phyloP scores from a whole-genome alignment of 306 rosid species.

The Quercus rubra region DNA sequence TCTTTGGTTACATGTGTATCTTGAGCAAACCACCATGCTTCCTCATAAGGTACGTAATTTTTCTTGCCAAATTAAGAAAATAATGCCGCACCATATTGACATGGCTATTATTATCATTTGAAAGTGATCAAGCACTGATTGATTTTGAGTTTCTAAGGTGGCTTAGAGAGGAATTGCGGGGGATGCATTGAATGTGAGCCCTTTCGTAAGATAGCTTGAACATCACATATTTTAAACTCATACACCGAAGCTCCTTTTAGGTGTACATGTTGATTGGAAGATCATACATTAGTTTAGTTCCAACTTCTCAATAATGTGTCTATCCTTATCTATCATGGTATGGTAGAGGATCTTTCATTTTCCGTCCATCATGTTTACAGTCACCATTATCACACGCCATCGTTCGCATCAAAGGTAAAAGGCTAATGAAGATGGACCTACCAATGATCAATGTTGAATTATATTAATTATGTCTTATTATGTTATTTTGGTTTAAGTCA shows the following conservation, averaged over 20 bases:
- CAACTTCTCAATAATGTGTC: neutral
- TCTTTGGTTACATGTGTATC: neutral
- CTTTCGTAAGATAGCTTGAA: neutral
- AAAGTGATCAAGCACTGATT: conserved; percentile 11
- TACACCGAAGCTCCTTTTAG: neutral
- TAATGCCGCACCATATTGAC: neutral
- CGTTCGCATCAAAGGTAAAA: neutral
- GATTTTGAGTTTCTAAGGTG: conserved; percentile 11
- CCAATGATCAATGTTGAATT: too few relatives aligned
- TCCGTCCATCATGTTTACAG: neutral
- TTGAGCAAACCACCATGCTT: neutral
- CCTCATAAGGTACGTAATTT: neutral
- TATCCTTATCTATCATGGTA: neutral
- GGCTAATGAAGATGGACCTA: neutral
- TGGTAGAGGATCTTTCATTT: neutral
- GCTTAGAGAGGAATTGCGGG: neutral
- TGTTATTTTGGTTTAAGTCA: too few relatives aligned
- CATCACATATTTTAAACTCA: neutral
- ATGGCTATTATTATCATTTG: conserved; percentile 1
- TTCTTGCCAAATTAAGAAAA: neutral
- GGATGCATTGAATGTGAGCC: conserved; percentile 7
- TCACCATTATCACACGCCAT: neutral
- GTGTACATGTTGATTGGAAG: neutral
- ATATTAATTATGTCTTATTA: too few relatives aligned
- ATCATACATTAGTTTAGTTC: neutral